Evolutionary conservation across 2,329 filamentous ascomycete genomes (phyloP).

Genomic region (Penicillium janthinellum): DNA sequence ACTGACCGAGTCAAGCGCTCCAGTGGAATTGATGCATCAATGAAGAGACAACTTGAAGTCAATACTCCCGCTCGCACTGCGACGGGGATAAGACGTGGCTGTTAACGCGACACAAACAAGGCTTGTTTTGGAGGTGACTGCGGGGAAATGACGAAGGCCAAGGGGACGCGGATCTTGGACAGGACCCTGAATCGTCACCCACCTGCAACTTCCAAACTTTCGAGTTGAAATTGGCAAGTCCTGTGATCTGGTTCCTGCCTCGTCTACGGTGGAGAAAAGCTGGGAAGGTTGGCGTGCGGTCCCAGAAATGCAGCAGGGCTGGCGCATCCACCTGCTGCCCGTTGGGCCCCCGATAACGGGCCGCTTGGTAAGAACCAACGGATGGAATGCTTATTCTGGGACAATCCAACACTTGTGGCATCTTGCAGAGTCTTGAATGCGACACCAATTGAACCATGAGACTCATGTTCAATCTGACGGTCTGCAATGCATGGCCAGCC

Average conservation of each 20-base stretch:
- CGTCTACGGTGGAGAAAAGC: no score
- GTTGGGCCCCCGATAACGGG: neutral
- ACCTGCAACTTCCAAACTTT: neutral
- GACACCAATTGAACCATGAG: neutral
- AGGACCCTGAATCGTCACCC: constrained; percentile 1
- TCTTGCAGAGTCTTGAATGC: neutral
- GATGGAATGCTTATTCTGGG: neutral
- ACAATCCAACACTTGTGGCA: neutral
- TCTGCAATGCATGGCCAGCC: neutral
- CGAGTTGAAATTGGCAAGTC: no score
- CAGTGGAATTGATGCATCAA: neutral
- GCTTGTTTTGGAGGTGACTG: constrained; percentile 3
- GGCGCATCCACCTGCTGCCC: neutral
- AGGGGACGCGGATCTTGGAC: neutral
- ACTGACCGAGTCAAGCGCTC: neutral
- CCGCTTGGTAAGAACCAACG: neutral
- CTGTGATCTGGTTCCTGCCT: neutral
- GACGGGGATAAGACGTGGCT: neutral
- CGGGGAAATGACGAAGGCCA: constrained; percentile 15
- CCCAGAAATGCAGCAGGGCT: neutral
- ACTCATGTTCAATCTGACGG: neutral
- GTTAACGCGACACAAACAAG: constrained; percentile 7
- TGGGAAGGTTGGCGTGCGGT: neutral
- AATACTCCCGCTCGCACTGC: neutral
- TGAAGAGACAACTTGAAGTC: neutral